Evolutionary conservation across 768 basidiomycete genomes (phyloP), one percentile per base, ranked within the genome.

Genomic region (Crepidotus variabilis): DNA sequence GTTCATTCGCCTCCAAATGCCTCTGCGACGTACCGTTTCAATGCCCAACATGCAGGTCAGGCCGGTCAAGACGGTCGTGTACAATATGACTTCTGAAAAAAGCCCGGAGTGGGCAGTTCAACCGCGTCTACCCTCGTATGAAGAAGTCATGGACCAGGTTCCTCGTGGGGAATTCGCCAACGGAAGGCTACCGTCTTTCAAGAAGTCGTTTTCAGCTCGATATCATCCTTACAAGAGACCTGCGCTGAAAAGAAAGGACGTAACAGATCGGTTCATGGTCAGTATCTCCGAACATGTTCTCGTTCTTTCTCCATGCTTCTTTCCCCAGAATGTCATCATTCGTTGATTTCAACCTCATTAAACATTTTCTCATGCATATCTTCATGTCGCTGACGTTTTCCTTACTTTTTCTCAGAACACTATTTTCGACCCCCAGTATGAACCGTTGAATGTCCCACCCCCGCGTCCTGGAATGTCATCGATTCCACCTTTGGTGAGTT

Each of bases 151-250:
- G 47, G 54, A n/a, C 13, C 14, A 43, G 13, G 28, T 28, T 28
- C 28, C 28, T 28, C 39, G 18, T 5, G 39, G 4, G 8, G 16
- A 35, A 18, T 1, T 16, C 6, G 32, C 33, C 20, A 9, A 22
- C 20, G 36, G 16, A 2, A 55, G 49, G 24, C 47, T 55, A n/a
- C 54, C 54, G 9, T 35, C 47, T 2, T 55, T 48, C 46, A 50
- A 22, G 21, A 22, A 36, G 23, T 16, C 7, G 2, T 20, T n/a
- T 21, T 47, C 33, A 9, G 47, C 47, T 22, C 54, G 47, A 23
- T 55, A 32, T n/a, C 54, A 55, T 34, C 54, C 54, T 1, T 55
- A 55, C 32, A 20, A 18, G 18, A 28, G 47, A 6, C 54, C 54
- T 1, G 35, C 21, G 10, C 16, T 55, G 21, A 55, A 36, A 20